Evolutionary conservation across 257 asterid species (phyloP), one percentile per base, ranked within the genome.

Genomic region (Phtheirospermum japonicum): DNA sequence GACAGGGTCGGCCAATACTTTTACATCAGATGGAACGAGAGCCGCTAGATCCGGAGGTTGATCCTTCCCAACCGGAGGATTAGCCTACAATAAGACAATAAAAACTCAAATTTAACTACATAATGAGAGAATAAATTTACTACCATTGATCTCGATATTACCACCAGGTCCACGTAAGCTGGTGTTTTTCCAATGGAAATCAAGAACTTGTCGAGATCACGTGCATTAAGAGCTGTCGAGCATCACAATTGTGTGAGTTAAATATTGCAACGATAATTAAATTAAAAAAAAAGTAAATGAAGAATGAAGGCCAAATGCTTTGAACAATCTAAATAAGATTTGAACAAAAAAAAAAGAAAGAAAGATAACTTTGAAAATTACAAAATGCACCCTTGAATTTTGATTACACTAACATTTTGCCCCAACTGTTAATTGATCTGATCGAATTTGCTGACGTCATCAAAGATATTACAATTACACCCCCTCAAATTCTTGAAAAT

Each of bases 11-110:
- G 80, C 66, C 63, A 77, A 68, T 70, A 67, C 45, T 40, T 68
- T 62, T 50, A 67, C 79, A 78, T 87, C 95, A 61, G 91, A 80
- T n/a, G 97, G 96, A 71, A 93, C 92, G 61, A 89, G 74, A 62
- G 71, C 63, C 23, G 94, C 96, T 53, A 93, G 80, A 80, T 93
- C 99, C 65, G 99, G 99, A 66, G 95, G 99, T 58, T 89, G 94
- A 74, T 89, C 99, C 82, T 89, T 93, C 52, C 97, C 97, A 14
- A 93, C 94, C 14, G 89, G 57, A 66, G 97, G 95, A 40, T 80
- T 85, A 67, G 85, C 96, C 99, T 92, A 73, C 14, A 39, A 73
- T 64, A 42, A 19, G 53, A 67, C 62, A 56, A 61, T 5, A 60
- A 4, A 53, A 59, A 8, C 57, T 64, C 51, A 61, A 62, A 34